Evolutionary conservation across 2,329 filamentous ascomycete species (phyloP).

Genomic region (Neopestalotiopsis rosae): DNA sequence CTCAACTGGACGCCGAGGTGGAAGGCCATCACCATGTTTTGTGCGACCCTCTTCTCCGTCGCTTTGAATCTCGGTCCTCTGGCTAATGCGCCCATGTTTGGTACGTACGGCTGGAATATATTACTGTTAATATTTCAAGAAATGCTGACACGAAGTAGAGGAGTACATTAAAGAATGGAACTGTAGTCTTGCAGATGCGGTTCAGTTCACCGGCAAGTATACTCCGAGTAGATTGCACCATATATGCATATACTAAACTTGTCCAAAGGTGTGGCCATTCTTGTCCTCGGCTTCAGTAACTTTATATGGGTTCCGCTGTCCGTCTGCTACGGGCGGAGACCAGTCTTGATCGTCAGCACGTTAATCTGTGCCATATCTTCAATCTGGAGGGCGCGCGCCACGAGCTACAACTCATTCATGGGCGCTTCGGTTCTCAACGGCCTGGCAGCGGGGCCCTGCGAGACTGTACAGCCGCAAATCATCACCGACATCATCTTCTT

Average conservation of each 20-base stretch:
- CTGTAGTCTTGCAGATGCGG: conserved; percentile 54
- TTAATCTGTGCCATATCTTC: conserved; percentile 49
- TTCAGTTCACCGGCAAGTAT: conserved; percentile 46
- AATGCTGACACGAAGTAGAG: conserved; percentile 43
- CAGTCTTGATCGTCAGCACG: conserved; percentile 49
- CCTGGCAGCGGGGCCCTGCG: conserved; percentile 65
- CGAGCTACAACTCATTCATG: conserved; percentile 66
- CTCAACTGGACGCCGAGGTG: conserved; percentile 54
- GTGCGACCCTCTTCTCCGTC: conserved; percentile 45
- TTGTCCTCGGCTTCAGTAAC: conserved; percentile 53
- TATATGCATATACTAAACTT: not conserved
- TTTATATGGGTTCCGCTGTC: conserved; percentile 59
- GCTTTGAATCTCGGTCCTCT: conserved; percentile 46
- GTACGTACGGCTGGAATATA: not conserved
- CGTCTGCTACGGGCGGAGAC: conserved; percentile 52
- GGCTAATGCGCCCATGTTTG: conserved; percentile 60
- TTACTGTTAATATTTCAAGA: not conserved
- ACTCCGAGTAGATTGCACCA: not conserved
- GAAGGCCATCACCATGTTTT: conserved; percentile 44
- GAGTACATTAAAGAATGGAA: conserved; percentile 61
- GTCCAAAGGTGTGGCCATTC: conserved; percentile 47
- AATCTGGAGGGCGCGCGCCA: conserved; percentile 60
- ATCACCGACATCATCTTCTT: conserved; percentile 71
- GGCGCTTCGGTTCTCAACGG: conserved; percentile 60
- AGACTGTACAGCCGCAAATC: conserved; percentile 66